Evolutionary conservation across 352 stramenopile genomes (phyloP).

Genomic region (Thalassiosira exigua): DNA sequence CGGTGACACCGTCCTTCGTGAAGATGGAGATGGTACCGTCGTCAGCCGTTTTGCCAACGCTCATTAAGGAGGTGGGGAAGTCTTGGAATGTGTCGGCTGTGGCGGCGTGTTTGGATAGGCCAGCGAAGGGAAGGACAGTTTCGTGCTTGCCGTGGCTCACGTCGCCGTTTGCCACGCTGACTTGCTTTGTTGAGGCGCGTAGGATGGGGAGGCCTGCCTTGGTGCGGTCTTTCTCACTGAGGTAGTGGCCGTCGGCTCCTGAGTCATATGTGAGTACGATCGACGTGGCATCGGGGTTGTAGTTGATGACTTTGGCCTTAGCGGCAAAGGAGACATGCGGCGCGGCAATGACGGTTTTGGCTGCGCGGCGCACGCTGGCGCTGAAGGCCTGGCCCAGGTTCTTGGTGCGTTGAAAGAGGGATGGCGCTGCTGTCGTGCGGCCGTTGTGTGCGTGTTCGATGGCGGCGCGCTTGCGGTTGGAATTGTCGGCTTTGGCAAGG

Average conservation of each 20-base stretch:
- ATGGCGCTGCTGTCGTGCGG: neutral
- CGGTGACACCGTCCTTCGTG: constrained; percentile 27
- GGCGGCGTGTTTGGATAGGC: constrained; percentile 4
- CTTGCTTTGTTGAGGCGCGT: constrained; percentile 12
- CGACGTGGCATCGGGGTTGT: neutral
- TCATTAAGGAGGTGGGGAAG: constrained; percentile 15
- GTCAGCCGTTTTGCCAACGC: constrained; percentile 19
- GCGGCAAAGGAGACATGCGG: constrained; percentile 20
- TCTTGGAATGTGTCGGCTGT: constrained; percentile 30
- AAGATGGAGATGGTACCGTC: constrained; percentile 34
- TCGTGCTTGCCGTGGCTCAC: constrained; percentile 3
- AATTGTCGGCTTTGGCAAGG: neutral
- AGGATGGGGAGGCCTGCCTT: constrained; percentile 23
- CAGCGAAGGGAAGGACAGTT: constrained; percentile 12
- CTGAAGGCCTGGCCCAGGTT: neutral
- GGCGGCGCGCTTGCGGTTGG: neutral
- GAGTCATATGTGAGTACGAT: constrained; percentile 34
- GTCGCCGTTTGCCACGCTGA: constrained; percentile 35
- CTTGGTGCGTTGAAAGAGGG: neutral
- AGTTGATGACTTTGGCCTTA: neutral
- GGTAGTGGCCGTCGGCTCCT: constrained; percentile 19
- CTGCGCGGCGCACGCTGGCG: neutral
- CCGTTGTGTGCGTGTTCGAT: neutral
- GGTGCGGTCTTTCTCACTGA: constrained; percentile 1
- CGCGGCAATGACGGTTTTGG: neutral